These are phyloP conservation scores for Dendrocalamus latiflorus DNA, from an alignment of 202 grass and related monocot genomes.

Conservation along the genomic window DNA sequence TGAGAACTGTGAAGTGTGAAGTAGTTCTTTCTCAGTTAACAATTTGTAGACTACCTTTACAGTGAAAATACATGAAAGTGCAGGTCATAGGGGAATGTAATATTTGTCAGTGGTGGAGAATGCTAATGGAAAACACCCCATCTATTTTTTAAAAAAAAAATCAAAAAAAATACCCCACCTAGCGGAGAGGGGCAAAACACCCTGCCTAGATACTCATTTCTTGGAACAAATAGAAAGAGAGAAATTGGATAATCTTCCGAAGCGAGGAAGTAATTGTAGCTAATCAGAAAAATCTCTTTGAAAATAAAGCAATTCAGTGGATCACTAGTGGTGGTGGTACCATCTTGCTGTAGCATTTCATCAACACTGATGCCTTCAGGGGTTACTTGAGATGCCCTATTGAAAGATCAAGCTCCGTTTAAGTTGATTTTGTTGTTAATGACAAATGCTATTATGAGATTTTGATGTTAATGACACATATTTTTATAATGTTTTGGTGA, in stretches of 20 bases:
- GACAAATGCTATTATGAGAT: no score
- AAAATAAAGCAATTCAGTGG: neutral
- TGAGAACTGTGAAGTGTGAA: neutral
- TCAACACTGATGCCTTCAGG: neutral
- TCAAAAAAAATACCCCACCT: neutral
- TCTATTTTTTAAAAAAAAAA: neutral
- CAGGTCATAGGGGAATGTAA: neutral
- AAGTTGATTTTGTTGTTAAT: no score
- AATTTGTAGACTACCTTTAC: neutral
- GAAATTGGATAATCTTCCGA: neutral
- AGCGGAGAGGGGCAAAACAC: neutral
- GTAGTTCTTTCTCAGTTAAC: slow-evolving; percentile 2
- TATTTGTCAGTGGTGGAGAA: neutral
- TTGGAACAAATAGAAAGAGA: neutral
- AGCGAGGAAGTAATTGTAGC: neutral
- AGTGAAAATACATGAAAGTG: neutral
- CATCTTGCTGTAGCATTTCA: neutral
- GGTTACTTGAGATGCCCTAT: no score
- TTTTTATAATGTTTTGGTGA: no score
- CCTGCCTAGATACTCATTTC: neutral
- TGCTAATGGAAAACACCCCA: neutral
- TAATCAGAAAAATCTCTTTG: neutral
- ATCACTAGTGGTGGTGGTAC: neutral
- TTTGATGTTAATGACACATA: no score
- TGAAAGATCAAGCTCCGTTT: no score